Evolutionary conservation across 306 rosid species (phyloP).

Genomic region (Quercus suber): DNA sequence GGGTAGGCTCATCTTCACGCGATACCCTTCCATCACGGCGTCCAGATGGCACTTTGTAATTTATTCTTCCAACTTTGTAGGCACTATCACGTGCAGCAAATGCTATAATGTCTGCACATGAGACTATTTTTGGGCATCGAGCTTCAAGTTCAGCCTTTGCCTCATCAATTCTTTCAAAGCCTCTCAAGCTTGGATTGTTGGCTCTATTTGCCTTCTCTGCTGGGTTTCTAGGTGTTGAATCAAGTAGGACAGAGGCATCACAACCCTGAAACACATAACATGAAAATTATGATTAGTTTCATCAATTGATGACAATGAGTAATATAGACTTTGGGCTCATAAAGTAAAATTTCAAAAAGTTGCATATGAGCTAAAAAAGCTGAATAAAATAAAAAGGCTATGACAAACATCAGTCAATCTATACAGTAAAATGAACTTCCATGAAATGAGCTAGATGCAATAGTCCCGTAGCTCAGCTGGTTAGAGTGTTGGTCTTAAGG

Average conservation of each 20-base stretch:
- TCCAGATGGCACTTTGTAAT: not conserved
- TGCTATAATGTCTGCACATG: constrained; percentile 40
- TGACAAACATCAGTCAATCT: no score
- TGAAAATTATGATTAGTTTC: not conserved
- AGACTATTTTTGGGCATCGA: constrained; percentile 33
- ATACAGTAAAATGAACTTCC: no score
- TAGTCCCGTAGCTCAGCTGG: no score
- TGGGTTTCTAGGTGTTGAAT: constrained; percentile 25
- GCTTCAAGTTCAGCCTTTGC: constrained; percentile 36
- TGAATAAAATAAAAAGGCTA: no score
- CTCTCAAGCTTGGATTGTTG: constrained; percentile 37
- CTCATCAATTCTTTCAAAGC: constrained; percentile 32
- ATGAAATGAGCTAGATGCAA: no score
- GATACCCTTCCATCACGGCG: constrained; percentile 6
- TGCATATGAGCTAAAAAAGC: no score
- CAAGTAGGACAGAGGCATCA: constrained; percentile 35
- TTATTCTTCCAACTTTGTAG: not conserved
- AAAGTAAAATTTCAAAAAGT: no score
- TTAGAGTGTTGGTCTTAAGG: no score
- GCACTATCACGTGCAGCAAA: constrained; percentile 42
- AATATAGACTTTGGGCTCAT: no score
- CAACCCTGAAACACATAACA: constrained; percentile 25
- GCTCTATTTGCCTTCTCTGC: constrained; percentile 33
- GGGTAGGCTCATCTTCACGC: not conserved
- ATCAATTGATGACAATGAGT: no score